Evolutionary conservation across 2,329 filamentous ascomycete genomes (phyloP).

Genomic region (Alternaria longipes): DNA sequence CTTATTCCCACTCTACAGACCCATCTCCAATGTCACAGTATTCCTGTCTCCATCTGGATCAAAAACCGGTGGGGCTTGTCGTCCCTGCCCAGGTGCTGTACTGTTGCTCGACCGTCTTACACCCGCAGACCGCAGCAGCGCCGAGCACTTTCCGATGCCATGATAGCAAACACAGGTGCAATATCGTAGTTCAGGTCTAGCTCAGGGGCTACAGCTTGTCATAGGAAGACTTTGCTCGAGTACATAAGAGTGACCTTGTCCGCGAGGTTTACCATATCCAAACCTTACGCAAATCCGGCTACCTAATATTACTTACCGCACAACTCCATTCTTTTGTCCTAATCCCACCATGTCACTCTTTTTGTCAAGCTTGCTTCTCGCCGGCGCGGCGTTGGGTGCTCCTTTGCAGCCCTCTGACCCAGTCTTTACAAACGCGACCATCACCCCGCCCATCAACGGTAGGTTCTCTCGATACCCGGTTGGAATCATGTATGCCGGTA

Average conservation of each 20-base stretch:
- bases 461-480: background rate
- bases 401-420: background rate
- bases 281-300: background rate
- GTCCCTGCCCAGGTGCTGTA: background rate
- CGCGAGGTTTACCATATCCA: background rate
- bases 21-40: background rate
- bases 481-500: background rate
- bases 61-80: background rate
- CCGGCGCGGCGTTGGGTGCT: background rate
- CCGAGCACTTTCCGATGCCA: background rate
- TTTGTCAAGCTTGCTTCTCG: background rate
- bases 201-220: background rate
- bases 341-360: background rate
- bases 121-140: background rate
- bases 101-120: background rate
- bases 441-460: background rate
- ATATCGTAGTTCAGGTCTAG: background rate
- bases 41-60: background rate
- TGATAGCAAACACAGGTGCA: background rate
- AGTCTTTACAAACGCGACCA: background rate
- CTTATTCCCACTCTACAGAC: background rate
- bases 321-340: background rate
- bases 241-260: background rate
- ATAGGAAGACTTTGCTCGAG: background rate
- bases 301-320: background rate